Percentiles rank a stretch among this genome's conserved stretches.
Conservation (phyloP, 441 rosid species). For the Euphorbia corollata region DNA sequence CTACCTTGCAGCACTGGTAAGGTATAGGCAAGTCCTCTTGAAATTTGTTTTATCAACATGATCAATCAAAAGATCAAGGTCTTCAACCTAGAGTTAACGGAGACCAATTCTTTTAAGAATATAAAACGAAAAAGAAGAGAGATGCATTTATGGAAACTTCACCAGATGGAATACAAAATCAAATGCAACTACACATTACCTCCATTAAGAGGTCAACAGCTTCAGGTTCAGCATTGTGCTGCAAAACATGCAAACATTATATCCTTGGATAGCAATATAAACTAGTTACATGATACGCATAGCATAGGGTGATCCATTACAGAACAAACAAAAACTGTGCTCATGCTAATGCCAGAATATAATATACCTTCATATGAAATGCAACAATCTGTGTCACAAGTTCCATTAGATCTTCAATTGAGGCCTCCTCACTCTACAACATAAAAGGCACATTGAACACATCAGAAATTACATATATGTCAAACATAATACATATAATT, state of each 20-base stretch:
- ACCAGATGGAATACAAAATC: neutral
- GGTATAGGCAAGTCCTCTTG: constrained; percentile 85
- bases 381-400: constrained; percentile 91
- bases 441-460: constrained; percentile 7
- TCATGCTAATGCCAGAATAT: constrained; percentile 8
- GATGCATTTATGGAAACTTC: neutral
- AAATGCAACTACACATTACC: constrained; percentile 25
- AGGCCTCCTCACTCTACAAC: constrained; percentile 58
- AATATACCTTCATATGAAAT: constrained; percentile 80
- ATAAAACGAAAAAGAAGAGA: neutral
- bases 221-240: constrained; percentile 99
- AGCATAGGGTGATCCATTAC: neutral
- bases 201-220: constrained; percentile 98
- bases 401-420: constrained; percentile 67
- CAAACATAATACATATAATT: constrained; percentile 7
- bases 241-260: constrained; percentile 22
- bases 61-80: constrained; percentile 79
- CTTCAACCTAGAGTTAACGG: constrained; percentile 56
- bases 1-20: constrained; percentile 87
- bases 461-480: constrained; percentile 1
- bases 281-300: neutral
- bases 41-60: constrained; percentile 83
- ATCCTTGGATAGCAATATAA: neutral
- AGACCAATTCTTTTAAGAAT: constrained; percentile 7
- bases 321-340: neutral